Evolutionary conservation across 495 filamentous ascomycete species (phyloP).

Genomic region (Aspergillus sparsus): DNA sequence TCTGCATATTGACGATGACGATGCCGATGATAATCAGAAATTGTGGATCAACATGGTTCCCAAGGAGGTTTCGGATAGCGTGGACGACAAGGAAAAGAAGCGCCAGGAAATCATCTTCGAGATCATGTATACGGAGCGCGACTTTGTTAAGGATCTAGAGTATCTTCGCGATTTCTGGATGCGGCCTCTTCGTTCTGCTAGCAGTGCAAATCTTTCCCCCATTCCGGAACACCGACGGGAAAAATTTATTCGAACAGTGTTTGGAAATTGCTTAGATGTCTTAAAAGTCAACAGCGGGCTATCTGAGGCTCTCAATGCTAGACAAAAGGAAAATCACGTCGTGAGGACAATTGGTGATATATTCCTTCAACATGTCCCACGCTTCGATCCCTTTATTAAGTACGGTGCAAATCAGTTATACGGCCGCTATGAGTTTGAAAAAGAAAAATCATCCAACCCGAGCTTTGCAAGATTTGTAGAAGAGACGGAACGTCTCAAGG

Average conservation of each 20-base stretch:
- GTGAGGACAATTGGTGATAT: constrained; percentile 92
- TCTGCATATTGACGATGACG: constrained; percentile 78
- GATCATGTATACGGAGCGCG: constrained; percentile 97
- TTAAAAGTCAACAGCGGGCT: constrained; percentile 85
- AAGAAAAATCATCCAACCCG: constrained; percentile 84
- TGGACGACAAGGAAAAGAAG: constrained; percentile 91
- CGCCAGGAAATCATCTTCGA: constrained; percentile 98
- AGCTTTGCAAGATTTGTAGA: constrained; percentile 91
- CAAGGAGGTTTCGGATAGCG: constrained; percentile 87
- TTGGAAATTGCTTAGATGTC: constrained; percentile 94
- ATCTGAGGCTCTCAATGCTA: constrained; percentile 80
- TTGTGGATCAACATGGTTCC: constrained; percentile 99
- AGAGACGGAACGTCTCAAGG: constrained; percentile 92
- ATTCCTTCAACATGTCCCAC: constrained; percentile 86
- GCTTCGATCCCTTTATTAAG: constrained; percentile 93
- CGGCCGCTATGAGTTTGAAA: constrained; percentile 97
- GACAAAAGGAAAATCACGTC: constrained; percentile 86
- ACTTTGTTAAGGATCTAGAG: constrained; percentile 99
- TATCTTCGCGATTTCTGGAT: constrained; percentile 99
- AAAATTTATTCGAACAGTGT: constrained; percentile 89
- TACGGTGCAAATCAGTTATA: constrained; percentile 97
- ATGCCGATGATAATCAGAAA: constrained; percentile 87
- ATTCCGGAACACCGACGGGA: constrained; percentile 88
- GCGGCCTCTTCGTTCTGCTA: constrained; percentile 74
- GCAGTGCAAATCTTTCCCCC: constrained; percentile 68